Conservation (phyloP, 1,139 yeast species). For the Saccharomyces pastorianus region DNA sequence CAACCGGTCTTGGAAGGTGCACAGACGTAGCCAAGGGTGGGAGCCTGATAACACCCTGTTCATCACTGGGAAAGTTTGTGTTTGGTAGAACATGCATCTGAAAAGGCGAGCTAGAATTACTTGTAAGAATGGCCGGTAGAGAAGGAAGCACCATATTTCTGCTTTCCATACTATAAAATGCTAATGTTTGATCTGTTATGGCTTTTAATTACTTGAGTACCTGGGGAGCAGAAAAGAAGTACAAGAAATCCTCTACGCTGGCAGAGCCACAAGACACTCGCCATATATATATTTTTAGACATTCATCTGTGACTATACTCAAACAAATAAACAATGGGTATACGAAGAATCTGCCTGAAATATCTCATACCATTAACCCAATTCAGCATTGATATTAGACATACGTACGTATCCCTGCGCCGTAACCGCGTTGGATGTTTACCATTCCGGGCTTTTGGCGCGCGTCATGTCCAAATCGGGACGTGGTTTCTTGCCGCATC, state of each 20-base stretch:
- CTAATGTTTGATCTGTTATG: background rate
- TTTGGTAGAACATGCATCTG: background rate
- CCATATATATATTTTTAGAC: background rate
- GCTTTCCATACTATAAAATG: background rate
- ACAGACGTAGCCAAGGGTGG: conserved; percentile 2
- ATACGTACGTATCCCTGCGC: background rate
- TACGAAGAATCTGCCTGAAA: background rate
- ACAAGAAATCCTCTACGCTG: background rate
- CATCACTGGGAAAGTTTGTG: conserved; percentile 11
- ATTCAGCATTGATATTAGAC: background rate
- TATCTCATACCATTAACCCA: background rate
- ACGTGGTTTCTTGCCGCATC: background rate
- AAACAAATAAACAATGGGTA: background rate
- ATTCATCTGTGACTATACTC: background rate
- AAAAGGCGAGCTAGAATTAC: background rate
- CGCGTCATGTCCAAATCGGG: background rate
- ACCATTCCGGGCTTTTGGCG: conserved; percentile 1
- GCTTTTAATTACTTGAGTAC: no score
- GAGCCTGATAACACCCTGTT: conserved; percentile 7
- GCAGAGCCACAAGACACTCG: background rate
- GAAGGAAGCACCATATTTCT: background rate
- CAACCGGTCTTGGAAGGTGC: background rate
- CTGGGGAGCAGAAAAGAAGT: background rate
- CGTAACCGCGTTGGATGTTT: background rate
- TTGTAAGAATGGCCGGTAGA: background rate